Evolutionary conservation across 164 flowering plant species (phyloP).

Genomic region (Aristolochia californica): DNA sequence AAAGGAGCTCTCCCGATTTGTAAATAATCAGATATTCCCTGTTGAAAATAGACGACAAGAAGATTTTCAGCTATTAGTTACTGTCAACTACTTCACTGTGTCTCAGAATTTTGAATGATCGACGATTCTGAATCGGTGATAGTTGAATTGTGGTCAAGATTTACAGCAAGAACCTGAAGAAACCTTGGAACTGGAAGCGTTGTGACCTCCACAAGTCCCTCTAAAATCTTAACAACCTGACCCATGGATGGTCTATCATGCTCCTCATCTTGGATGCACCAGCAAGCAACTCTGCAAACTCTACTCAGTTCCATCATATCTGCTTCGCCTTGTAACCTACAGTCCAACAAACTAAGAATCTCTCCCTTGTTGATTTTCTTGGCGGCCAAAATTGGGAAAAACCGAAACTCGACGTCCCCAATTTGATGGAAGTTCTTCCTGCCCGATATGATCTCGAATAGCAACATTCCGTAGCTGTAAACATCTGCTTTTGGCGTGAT

Average conservation of each 20-base stretch:
- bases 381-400: constrained; percentile 27
- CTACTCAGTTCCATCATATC: constrained; percentile 19
- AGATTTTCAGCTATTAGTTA: no score
- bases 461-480: constrained; percentile 35
- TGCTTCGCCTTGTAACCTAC: constrained; percentile 19
- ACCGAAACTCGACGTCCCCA: constrained; percentile 8
- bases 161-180: constrained; percentile 18
- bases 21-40: no score
- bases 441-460: constrained; percentile 27
- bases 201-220: constrained; percentile 22
- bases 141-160: no score
- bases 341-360: constrained; percentile 14
- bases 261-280: no score
- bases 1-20: no score
- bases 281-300: constrained; percentile 21
- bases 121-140: no score
- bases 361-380: constrained; percentile 9
- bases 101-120: no score
- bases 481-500: constrained; percentile 34
- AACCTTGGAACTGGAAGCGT: constrained; percentile 24
- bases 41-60: no score
- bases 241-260: constrained; percentile 33
- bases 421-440: constrained; percentile 18
- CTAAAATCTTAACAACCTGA: constrained; percentile 30
- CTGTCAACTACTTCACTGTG: no score